A percentile compares a stretch with the other conserved stretches of the same genome.
phyloP scores from a whole-genome alignment of 2,329 filamentous ascomycete species.

The Pestalotiopsis fici region DNA sequence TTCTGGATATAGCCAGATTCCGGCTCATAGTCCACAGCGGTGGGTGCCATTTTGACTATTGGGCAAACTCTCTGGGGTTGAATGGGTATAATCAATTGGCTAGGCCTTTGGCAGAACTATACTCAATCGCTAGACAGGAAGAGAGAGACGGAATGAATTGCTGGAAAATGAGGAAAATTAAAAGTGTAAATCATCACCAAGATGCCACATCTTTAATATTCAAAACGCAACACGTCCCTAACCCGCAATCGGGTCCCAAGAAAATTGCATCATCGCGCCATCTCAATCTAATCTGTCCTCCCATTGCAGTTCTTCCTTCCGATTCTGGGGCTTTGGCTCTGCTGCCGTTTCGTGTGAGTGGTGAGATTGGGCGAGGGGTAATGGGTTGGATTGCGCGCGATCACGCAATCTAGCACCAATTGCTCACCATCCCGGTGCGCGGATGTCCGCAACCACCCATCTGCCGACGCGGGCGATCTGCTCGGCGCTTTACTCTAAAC shows the following conservation, averaged over 20 bases:
- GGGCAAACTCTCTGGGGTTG: background rate
- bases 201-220: background rate
- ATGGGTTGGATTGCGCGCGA: background rate
- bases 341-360: background rate
- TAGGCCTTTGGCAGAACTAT: background rate
- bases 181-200: background rate
- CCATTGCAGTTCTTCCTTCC: background rate
- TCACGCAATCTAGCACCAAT: slow-evolving; percentile 11
- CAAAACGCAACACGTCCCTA: background rate
- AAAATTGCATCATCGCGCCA: slow-evolving; percentile 9
- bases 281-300: background rate
- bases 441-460: slow-evolving; percentile 1
- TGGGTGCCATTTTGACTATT: slow-evolving; percentile 7
- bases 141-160: background rate
- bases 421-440: slow-evolving; percentile 9
- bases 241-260: background rate
- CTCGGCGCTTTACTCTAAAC: background rate
- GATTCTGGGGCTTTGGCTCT: background rate
- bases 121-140: background rate
- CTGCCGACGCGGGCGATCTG: slow-evolving; percentile 2
- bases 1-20: slow-evolving; percentile 3
- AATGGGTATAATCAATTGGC: background rate
- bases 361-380: slow-evolving; percentile 8
- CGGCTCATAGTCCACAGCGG: slow-evolving; percentile 5
- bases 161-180: background rate